Base-by-base conservation (phyloP, 192 early-diverging fungal species). In the Podila clonocystis region DNA sequence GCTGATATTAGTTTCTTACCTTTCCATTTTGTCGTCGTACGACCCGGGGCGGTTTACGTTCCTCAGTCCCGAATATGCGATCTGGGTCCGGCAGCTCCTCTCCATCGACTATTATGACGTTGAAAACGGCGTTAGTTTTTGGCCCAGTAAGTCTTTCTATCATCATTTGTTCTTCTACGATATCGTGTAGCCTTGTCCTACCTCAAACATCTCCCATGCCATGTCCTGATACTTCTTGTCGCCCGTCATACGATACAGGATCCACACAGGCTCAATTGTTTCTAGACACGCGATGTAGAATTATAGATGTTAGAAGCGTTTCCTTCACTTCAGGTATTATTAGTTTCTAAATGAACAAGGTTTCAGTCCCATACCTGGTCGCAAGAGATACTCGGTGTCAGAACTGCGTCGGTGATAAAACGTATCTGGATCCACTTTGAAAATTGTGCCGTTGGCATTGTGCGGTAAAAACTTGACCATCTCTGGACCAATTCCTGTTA, bases 181-280 rank as follows among this genome's bases (percentile, higher is more conserved):
- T 15, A 36, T 45, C 11, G 41, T 45, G 13, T 45, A 4, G 2
- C 15, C 41, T 45, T 33, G 6, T 3, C 33, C 41, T 73, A 73
- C 72, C 72, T 73, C 50, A 80, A 84, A 89, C 72, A 92, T 88
- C 41, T 87, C 63, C 91, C 91, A 93, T 49, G 85, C 91, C 63
- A 85, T 86, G 59, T 91, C 90, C 38, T 86, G 86, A 34, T 93
- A 92, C 26, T 63, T 58, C 0, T 66, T 72, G 55, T 93, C 83
- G 5, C 90, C 89, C 7, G 92, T 93, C 24, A 87, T 65, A 30
- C 91, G 84, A 65, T 91, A 92, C 76, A 92, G 86, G 68, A 87
- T 85, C 67, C 90, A 93, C 30, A 92, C 64, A 31, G 88, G 88
- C 65, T 93, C 92, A n/a, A 93, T 73, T 9, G 89, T 86, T 84